Evolutionary conservation across 2,329 filamentous ascomycete genomes (phyloP).

Genomic region (Fusarium miscanthi): DNA sequence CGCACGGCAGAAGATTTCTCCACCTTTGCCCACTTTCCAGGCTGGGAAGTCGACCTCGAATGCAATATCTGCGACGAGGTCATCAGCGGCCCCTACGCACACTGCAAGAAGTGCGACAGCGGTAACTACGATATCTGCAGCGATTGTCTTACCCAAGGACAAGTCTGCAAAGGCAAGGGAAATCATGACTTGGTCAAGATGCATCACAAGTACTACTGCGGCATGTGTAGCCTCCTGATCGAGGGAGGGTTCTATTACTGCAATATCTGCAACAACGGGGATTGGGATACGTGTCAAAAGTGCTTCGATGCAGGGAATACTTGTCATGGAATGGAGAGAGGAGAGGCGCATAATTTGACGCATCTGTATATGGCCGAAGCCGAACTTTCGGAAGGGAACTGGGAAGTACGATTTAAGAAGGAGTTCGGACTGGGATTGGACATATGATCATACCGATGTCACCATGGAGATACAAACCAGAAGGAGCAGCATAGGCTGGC

Average conservation of each 20-base stretch:
- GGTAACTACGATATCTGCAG: slow-evolving; percentile 34
- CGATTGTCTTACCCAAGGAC: slow-evolving; percentile 23
- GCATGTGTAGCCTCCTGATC: slow-evolving; percentile 21
- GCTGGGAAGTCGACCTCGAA: background rate
- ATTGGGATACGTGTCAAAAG: slow-evolving; percentile 28
- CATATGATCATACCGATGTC: background rate
- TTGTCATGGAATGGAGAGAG: background rate
- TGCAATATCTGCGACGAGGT: slow-evolving; percentile 28
- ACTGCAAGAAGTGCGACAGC: slow-evolving; percentile 30
- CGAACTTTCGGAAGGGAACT: background rate
- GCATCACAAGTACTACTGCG: slow-evolving; percentile 27
- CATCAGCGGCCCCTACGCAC: slow-evolving; percentile 28
- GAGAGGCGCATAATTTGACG: background rate
- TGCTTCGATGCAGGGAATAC: slow-evolving; percentile 26
- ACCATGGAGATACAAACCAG: background rate
- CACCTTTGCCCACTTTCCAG: slow-evolving; percentile 25
- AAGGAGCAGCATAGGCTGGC: rapidly evolving
- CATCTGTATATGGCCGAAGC: slow-evolving; percentile 7
- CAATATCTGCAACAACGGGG: slow-evolving; percentile 4
- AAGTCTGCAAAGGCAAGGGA: slow-evolving; percentile 6
- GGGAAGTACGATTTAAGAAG: background rate
- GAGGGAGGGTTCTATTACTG: slow-evolving; percentile 27
- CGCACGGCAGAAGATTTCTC: slow-evolving; percentile 8
- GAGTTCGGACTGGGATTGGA: background rate
- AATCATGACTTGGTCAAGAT: slow-evolving; percentile 34